Evolutionary conservation across 345 rosid genomes (phyloP).

Genomic region (Pistacia atlantica): DNA sequence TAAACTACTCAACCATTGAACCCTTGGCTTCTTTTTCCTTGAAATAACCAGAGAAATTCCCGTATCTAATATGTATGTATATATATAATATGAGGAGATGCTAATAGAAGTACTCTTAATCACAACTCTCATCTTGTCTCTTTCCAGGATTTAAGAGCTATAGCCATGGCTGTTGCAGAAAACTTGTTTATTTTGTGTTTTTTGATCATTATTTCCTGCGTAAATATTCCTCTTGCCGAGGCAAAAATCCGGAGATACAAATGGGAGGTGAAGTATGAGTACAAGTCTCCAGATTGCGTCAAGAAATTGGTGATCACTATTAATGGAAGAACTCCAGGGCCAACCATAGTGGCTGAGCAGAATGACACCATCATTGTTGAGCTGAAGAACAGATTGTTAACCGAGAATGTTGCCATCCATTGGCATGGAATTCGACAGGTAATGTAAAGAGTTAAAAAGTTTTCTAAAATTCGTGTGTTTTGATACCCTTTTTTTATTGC

Average conservation of each 20-base stretch:
- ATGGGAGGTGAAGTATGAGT: constrained; percentile 76
- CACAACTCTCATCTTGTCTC: no score
- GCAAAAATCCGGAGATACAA: constrained; percentile 45
- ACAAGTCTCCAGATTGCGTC: constrained; percentile 62
- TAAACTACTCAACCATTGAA: no score
- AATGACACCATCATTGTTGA: constrained; percentile 72
- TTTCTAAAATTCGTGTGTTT: background rate
- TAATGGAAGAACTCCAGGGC: constrained; percentile 70
- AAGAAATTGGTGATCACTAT: constrained; percentile 64
- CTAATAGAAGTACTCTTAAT: no score
- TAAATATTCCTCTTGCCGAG: constrained; percentile 19
- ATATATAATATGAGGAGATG: no score
- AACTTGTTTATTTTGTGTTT: constrained; percentile 5
- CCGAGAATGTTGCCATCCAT: constrained; percentile 64
- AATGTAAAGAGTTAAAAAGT: background rate
- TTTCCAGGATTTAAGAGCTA: background rate
- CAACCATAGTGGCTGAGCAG: constrained; percentile 57
- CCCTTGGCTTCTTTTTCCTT: no score
- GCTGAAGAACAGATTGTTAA: constrained; percentile 59
- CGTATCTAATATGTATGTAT: no score
- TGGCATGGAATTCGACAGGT: constrained; percentile 92
- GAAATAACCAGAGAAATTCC: no score
- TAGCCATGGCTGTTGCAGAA: background rate
- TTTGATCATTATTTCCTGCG: background rate
- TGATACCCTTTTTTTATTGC: background rate